phyloP scores from a whole-genome alignment of 805 yeast species.

The Suhomyces emberorum region DNA sequence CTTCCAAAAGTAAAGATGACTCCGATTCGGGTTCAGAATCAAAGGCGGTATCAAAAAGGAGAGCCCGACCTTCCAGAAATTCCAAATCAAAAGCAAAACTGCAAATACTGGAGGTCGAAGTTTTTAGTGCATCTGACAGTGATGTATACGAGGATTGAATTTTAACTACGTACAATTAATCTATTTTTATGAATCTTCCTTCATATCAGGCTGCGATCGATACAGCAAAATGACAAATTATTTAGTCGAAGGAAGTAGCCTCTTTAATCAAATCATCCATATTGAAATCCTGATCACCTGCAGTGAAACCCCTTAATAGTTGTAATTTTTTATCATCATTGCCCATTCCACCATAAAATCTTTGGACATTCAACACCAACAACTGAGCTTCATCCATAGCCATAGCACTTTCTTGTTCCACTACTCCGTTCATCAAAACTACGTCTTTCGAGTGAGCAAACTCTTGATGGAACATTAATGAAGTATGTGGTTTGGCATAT shows the following conservation, averaged over 20 bases:
- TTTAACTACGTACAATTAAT: too few relatives aligned
- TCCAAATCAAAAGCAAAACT: constrained; percentile 6
- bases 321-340: constrained; percentile 49
- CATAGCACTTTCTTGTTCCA: constrained; percentile 70
- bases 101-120: constrained; percentile 3
- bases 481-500: constrained; percentile 93
- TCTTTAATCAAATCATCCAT: constrained; percentile 67
- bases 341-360: constrained; percentile 72
- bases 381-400: constrained; percentile 73
- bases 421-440: constrained; percentile 81
- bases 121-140: constrained; percentile 2
- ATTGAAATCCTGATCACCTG: constrained; percentile 63
- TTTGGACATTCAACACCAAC: constrained; percentile 68
- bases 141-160: constrained; percentile 3
- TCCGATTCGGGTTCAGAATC: constrained; percentile 3
- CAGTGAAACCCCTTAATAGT: constrained; percentile 64
- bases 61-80: constrained; percentile 3
- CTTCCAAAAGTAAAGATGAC: constrained; percentile 1
- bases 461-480: constrained; percentile 83
- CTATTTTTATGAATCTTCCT: too few relatives aligned
- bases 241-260: constrained; percentile 64
- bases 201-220: too few relatives aligned
- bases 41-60: too few relatives aligned
- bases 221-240: too few relatives aligned
- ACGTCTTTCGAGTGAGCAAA: constrained; percentile 54